Evolutionary conservation across 257 asterid genomes (phyloP).

Genomic region (Ajuga chamaepitys): DNA sequence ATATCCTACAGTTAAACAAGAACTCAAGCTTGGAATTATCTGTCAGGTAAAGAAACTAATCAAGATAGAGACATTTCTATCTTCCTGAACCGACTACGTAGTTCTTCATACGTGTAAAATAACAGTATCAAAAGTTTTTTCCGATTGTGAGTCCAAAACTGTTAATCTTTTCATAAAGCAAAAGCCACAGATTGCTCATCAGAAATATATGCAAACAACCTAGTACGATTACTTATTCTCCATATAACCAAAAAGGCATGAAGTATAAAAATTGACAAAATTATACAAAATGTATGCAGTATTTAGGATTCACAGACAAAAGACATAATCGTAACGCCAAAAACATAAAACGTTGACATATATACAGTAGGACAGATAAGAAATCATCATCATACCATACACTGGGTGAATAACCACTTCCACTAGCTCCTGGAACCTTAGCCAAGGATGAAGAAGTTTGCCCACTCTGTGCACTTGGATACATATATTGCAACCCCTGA

Average conservation of each 20-base stretch:
- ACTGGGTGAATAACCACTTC: conserved; percentile 29
- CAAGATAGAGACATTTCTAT: neutral
- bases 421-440: conserved; percentile 28
- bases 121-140: neutral
- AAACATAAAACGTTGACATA: neutral
- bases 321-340: neutral
- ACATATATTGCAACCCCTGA: conserved; percentile 42
- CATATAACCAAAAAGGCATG: neutral
- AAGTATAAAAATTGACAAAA: neutral
- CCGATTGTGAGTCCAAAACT: neutral
- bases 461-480: conserved; percentile 41
- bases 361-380: neutral
- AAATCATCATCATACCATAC: conserved; percentile 36
- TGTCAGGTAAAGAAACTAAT: neutral
- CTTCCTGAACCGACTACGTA: neutral
- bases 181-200: neutral
- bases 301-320: neutral
- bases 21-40: neutral
- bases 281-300: neutral
- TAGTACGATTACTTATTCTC: neutral
- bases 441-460: conserved; percentile 32
- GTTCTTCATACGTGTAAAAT: neutral
- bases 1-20: neutral
- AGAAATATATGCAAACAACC: neutral
- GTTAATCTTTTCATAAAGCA: neutral